phyloP scores from a whole-genome alignment of 352 stramenopile genomes.

The Globisporangium irregulare region DNA sequence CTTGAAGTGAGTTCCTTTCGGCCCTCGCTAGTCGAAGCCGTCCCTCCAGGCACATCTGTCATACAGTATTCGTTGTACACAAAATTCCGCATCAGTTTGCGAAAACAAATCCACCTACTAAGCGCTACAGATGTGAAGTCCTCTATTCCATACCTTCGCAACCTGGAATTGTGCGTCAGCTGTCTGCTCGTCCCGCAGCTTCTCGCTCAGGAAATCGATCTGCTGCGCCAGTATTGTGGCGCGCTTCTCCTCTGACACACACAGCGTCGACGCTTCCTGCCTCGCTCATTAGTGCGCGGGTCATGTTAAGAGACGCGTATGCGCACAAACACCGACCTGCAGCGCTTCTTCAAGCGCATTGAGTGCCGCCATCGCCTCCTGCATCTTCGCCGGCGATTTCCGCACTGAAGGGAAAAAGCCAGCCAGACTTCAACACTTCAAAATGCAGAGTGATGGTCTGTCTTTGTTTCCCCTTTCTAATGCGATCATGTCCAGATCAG shows the following conservation, averaged over 20 bases:
- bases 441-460: conserved; percentile 25
- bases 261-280: conserved; percentile 14
- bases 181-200: conserved; percentile 10
- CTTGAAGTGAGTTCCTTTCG: background rate
- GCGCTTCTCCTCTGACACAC: conserved; percentile 13
- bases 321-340: conserved; percentile 19
- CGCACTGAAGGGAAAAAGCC: conserved; percentile 4
- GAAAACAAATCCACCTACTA: background rate
- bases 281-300: no score
- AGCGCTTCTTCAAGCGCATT: conserved; percentile 30
- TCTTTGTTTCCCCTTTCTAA: conserved; percentile 14
- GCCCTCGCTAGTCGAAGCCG: conserved; percentile 1
- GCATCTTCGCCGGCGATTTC: conserved; percentile 13
- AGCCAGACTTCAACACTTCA: conserved; percentile 9
- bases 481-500: conserved; percentile 4
- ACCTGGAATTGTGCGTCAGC: background rate
- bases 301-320: background rate
- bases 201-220: conserved; percentile 14
- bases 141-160: background rate
- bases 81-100: background rate
- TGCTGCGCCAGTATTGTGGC: conserved; percentile 8
- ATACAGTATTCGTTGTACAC: background rate
- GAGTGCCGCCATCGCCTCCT: conserved; percentile 25
- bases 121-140: background rate
- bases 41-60: background rate